Conservation (phyloP, 2,329 filamentous ascomycete species). For the Mariannaea elegans region DNA sequence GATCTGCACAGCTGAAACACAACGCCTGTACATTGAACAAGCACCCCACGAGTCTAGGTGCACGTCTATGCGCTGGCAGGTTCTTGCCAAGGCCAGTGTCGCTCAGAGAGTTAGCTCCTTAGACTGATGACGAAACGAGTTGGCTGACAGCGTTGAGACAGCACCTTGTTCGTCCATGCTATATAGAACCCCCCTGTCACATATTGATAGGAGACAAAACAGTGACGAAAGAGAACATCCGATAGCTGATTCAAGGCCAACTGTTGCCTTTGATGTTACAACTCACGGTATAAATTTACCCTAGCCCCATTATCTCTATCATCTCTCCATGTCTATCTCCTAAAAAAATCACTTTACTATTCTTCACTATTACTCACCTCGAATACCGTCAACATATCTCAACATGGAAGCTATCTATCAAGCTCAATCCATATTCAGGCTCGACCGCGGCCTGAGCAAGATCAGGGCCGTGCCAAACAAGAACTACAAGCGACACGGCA, state of each 20-base stretch:
- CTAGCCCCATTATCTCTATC: neutral
- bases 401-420: slow-evolving; percentile 12
- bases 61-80: neutral
- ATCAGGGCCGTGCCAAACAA: slow-evolving; percentile 8
- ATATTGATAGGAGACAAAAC: neutral
- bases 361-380: neutral
- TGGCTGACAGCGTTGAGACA: neutral
- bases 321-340: neutral
- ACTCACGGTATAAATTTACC: neutral
- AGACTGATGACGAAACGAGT: neutral
- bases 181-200: neutral
- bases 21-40: neutral
- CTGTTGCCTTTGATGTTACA: neutral
- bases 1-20: neutral
- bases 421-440: slow-evolving; percentile 2
- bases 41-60: too few species aligned
- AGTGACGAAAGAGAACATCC: neutral
- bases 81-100: neutral
- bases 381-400: neutral
- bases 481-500: slow-evolving; percentile 14
- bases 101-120: neutral
- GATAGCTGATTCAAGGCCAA: neutral
- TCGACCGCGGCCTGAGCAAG: slow-evolving; percentile 9
- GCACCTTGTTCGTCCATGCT: neutral
- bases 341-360: neutral